Evolutionary conservation across 164 flowering plant species (phyloP), one percentile per base, ranked within the genome.

Genomic region (Pachysandra terminalis): DNA sequence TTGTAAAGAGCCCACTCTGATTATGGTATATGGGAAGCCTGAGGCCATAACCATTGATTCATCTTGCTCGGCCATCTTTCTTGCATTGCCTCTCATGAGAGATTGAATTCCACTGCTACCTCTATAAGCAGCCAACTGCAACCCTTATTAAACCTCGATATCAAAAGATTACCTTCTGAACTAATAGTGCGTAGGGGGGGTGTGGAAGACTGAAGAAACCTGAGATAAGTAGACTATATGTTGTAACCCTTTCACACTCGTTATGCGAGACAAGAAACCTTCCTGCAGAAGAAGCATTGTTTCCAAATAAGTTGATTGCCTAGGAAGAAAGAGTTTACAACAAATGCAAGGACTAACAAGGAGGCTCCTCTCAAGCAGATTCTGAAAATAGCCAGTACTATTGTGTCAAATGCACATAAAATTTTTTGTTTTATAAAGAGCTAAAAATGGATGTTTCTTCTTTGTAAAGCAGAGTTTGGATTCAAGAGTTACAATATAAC

Each of bases 81-180:
- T 85, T 3, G 86, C 81, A 32, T 81, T 90, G 80, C 85, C 73
- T 61, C 70, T 88, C 80, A 92, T 75, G 61, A 92, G 75, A 58
- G 91, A 87, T 86, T 88, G 90, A 73, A 95, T 77, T 51, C 96
- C 99, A 69, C 82, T 68, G 61, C 81, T 75, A 40, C 83, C 82
- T 79, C 79, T 84, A 83, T 95, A 92, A 61, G 75, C 93, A 80
- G 95, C 88, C 82, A 92, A 82, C 99, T 95, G 91, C 84, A 87
- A 72, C 69, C 48, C 80, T 85, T 77, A 73, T 86, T 72, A 83
- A 82, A 75, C 77, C 77, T 78, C 74, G 70, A 74, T 58, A 10
- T 77, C 17, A 45, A 6, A 65, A 53, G 55, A 3, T 13, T 14
- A 16, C 21, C 59, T 27, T 51, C 25, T 59, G 64, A 19, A 28